Conservation (phyloP, 2,329 filamentous ascomycete species). For the Dactylellina sp. region DNA sequence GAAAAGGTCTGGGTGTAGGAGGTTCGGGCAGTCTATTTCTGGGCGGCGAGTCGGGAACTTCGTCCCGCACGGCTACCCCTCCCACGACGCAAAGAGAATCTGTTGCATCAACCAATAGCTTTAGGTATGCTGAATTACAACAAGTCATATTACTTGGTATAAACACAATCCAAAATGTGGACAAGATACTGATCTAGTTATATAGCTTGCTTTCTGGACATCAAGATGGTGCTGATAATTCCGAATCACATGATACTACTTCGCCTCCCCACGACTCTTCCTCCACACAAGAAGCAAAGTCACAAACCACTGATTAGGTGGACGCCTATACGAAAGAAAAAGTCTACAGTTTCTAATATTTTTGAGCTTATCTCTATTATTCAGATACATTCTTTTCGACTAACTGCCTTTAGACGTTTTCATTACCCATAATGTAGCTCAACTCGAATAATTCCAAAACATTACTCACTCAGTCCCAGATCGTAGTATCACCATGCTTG, state of each 20-base stretch:
- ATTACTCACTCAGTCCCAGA: background rate
- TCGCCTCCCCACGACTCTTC: slow-evolving; percentile 33
- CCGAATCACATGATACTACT: slow-evolving; percentile 51
- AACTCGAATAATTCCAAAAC: slow-evolving; percentile 13
- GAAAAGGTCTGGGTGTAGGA: slow-evolving; percentile 76
- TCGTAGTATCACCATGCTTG: background rate
- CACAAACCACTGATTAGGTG: slow-evolving; percentile 30
- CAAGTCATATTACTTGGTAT: slow-evolving; percentile 61
- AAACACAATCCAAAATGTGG: slow-evolving; percentile 30
- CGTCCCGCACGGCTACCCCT: slow-evolving; percentile 89
- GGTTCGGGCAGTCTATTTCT: slow-evolving; percentile 75
- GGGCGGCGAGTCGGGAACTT: slow-evolving; percentile 85
- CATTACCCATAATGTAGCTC: slow-evolving; percentile 10
- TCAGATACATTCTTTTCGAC: slow-evolving; percentile 18
- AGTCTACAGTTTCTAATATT: slow-evolving; percentile 35
- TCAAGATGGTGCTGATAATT: slow-evolving; percentile 54
- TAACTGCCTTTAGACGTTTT: slow-evolving; percentile 21
- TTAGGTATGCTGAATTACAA: slow-evolving; percentile 76
- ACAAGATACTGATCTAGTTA: background rate
- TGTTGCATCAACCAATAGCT: slow-evolving; percentile 84
- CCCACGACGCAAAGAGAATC: slow-evolving; percentile 72
- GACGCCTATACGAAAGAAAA: slow-evolving; percentile 25
- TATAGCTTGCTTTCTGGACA: slow-evolving; percentile 36
- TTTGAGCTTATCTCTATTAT: slow-evolving; percentile 31
- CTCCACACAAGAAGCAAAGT: slow-evolving; percentile 28